Base-by-base conservation (phyloP, 2,329 filamentous ascomycete genomes). In the Cercospora zeae-maydis region DNA sequence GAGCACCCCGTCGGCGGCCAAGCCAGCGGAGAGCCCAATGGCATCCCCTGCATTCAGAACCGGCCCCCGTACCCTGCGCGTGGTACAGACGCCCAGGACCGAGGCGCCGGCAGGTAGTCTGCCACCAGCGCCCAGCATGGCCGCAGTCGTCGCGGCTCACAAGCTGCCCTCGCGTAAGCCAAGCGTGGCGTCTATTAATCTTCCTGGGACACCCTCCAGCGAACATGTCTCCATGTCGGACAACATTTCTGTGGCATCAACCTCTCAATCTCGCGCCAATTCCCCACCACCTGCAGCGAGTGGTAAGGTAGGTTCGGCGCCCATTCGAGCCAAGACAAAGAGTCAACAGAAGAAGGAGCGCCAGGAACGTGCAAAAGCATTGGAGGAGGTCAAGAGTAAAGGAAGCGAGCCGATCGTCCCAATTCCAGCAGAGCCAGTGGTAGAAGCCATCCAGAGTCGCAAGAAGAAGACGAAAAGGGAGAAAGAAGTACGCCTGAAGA, bases 391-490 rank as follows among this genome's bases (percentile, higher is more conserved):
- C 52, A 73, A 88, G 63, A 63, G 61, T 5, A 75, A 81, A 11
- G 80, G 84, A 57, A 77, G 79, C 14, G 83, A 86, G 67, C 83
- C 85, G 33, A 67, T 45, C 31, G 72, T 73, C 8, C 33, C 71
- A 4, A 61, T 72, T 3, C 71, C 75, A 8, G 83, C 86, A 65
- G 84, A 86, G 66, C 74, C 77, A n/a, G 79, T 81, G 9, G 80
- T 84, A 67, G 91, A 86, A 7, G 91, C 91, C 0, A 89, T 96
- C 42, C 75, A 92, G 54, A 89, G 89, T 34, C 85, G 91, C 58
- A 92, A 92, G 81, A 93, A 92, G 81, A 95, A 93, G 78, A 86
- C 90, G 74, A 92, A 90, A 81, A 93, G 92, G 77, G 66, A 71
- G 61, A 71, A 74, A 70, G 63, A 75, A 45, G 51, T 74, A 47